A percentile compares a stretch with the other conserved stretches of the same genome.
These are phyloP conservation scores for Vitis riparia DNA, from an alignment of 164 flowering plant species.

Conservation along the genomic window DNA sequence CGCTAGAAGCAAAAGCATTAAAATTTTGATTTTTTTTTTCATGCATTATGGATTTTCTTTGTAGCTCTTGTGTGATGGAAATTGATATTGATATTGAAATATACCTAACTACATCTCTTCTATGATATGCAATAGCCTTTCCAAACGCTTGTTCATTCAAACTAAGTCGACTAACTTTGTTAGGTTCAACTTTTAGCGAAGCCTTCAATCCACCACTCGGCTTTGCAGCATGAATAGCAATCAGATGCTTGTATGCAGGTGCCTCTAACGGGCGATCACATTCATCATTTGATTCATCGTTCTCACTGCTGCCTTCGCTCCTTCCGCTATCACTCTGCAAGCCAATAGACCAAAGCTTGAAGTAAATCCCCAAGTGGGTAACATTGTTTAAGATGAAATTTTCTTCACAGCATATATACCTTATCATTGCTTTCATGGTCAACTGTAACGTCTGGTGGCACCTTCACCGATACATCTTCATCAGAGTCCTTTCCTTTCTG, in stretches of 20 bases:
- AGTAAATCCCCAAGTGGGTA: not conserved
- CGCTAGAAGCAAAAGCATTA: too few species aligned
- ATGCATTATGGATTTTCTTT: too few species aligned
- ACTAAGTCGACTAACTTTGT: constrained; percentile 51
- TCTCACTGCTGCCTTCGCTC: constrained; percentile 18
- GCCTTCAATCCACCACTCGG: constrained; percentile 39
- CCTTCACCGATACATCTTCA: constrained; percentile 22
- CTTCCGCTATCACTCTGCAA: constrained; percentile 37
- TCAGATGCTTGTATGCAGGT: constrained; percentile 42
- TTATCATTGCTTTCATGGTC: constrained; percentile 23
- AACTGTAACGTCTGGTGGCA: constrained; percentile 13
- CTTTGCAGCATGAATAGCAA: constrained; percentile 52
- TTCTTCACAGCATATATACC: constrained; percentile 14
- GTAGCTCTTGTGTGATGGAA: not conserved
- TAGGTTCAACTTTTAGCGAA: constrained; percentile 38
- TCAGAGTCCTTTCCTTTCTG: constrained; percentile 17
- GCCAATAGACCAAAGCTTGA: not conserved
- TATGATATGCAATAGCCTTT: constrained; percentile 34
- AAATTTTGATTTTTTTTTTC: too few species aligned
- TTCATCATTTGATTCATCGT: constrained; percentile 22
- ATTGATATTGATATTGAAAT: not conserved
- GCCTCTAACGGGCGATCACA: constrained; percentile 16
- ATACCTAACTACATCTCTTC: constrained; percentile 45
- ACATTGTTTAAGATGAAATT: too few species aligned
- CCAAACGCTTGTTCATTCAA: constrained; percentile 51